Conservation (phyloP, 345 rosid genomes). For the Viola odorata region DNA sequence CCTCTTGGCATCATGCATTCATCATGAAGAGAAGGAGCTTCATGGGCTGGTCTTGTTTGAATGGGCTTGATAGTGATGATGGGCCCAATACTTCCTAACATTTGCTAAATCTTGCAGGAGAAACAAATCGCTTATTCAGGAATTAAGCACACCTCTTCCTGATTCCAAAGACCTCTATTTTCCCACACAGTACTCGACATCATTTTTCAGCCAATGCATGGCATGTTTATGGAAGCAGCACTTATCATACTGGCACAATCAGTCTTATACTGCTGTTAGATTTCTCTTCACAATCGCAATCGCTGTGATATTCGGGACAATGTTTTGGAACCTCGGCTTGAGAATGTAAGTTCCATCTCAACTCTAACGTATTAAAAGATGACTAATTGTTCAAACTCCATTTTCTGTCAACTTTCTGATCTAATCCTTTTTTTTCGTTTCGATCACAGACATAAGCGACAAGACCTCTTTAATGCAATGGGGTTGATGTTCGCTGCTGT, state of each 20-base stretch:
- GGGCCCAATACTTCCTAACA: neutral
- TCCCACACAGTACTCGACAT: slow-evolving; percentile 43
- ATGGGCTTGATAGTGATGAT: too few relatives aligned
- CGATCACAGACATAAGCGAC: slow-evolving; percentile 33
- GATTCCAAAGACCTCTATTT: slow-evolving; percentile 57
- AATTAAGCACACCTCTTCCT: slow-evolving; percentile 51
- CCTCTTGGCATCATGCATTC: too few relatives aligned
- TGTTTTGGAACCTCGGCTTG: slow-evolving; percentile 72
- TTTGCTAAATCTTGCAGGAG: slow-evolving; percentile 7
- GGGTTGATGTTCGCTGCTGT: slow-evolving; percentile 66
- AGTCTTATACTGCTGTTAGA: slow-evolving; percentile 58
- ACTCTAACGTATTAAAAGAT: neutral
- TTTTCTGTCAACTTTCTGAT: neutral
- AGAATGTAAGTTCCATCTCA: slow-evolving; percentile 38
- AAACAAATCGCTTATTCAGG: slow-evolving; percentile 54
- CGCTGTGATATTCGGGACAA: slow-evolving; percentile 56
- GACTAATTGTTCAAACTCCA: neutral
- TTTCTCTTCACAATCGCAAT: slow-evolving; percentile 50
- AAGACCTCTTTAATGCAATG: slow-evolving; percentile 61
- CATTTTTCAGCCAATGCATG: slow-evolving; percentile 45
- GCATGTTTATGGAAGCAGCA: slow-evolving; percentile 80
- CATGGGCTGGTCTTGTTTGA: too few relatives aligned
- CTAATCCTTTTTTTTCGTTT: slow-evolving; percentile 4
- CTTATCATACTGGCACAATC: slow-evolving; percentile 77
- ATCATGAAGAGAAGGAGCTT: too few relatives aligned